Evolutionary conservation across 352 stramenopile species (phyloP), one percentile per base, ranked within the genome.

Genomic region (Pythium pyrilobum): DNA sequence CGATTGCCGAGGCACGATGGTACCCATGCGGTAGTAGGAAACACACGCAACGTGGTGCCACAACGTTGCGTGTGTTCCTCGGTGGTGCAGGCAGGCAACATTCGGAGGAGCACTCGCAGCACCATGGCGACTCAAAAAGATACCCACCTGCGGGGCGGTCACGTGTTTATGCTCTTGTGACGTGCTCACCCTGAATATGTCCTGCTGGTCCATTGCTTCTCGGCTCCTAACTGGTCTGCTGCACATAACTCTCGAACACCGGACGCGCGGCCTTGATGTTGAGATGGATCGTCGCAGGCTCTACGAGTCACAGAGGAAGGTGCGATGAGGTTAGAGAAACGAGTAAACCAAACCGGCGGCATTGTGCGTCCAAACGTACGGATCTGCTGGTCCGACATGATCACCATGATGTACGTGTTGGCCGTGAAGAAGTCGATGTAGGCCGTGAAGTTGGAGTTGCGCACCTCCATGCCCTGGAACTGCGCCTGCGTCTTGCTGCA

Each of bases 401-500:
- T 98, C 54, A 99, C 88, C 96, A 98, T 98, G 71, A 98, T 98
- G 77, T 98, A 98, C 34, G 96, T 99, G 74, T 98, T 98, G 66
- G 79, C 77, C 27, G 96, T 99, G 73, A 99, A 99, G 43, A 96
- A 93, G 71, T 99, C 96, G 73, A 99, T 98, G 63, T 96, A 98
- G 6, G 96, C 96, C 39, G 91, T 97, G 57, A 99, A 99, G 77
- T 99, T 99, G n/a, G 85, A 89, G 41, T 98, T 97, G 67, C 96
- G 82, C 57, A 96, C 87, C 63, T 96, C 89, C 95, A 99, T 98
- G 37, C 95, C 96, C 68, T 98, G 92, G 64, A 99, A 99, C 69
- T 99, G 89, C 24, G 94, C 95, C 70, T 98, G 92, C 2, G 95
- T 97, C 77, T 99, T 99, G 65, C 87, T 97, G 74, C 97, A 99